A percentile compares a stretch with the other conserved stretches of the same genome.
Evolutionary conservation across 169 alveolate species (phyloP).

Genomic region (Eimeria maxima): DNA sequence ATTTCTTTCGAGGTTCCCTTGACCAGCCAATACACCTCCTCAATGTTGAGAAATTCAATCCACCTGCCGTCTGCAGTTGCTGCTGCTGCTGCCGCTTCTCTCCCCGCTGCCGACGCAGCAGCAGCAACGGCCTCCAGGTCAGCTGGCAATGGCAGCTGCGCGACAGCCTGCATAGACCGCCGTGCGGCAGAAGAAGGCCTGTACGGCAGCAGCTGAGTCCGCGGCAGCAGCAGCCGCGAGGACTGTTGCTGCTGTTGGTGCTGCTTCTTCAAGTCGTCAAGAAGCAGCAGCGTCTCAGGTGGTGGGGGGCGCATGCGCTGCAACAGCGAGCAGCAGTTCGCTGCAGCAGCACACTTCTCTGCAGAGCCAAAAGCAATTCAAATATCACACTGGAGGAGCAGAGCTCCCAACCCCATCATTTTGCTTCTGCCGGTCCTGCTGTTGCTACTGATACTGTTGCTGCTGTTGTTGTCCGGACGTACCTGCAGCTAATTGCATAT

Average conservation of each 20-base stretch:
- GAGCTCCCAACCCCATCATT: background rate
- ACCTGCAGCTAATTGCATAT: constrained; percentile 60
- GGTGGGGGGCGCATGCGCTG: constrained; percentile 73
- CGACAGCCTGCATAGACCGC: constrained; percentile 51
- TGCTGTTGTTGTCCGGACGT: background rate
- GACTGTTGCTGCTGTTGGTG: constrained; percentile 63
- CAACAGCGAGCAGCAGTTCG: constrained; percentile 41
- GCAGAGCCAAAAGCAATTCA: background rate
- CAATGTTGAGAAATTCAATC: constrained; percentile 25
- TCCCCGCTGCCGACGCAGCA: background rate
- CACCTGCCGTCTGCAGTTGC: constrained; percentile 9
- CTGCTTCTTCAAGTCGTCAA: constrained; percentile 60
- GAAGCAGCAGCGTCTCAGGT: constrained; percentile 35
- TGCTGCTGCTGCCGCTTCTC: constrained; percentile 41
- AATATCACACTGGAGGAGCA: background rate
- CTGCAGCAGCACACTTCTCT: constrained; percentile 52
- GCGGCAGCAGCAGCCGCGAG: constrained; percentile 40
- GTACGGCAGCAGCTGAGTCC: constrained; percentile 36
- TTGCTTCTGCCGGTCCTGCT: background rate
- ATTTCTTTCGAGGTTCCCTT: background rate
- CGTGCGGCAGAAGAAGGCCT: constrained; percentile 65
- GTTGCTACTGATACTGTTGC: background rate
- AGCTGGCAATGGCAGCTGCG: constrained; percentile 48
- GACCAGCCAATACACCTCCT: constrained; percentile 35
- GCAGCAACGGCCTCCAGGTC: constrained; percentile 62